Evolutionary conservation across 1,139 yeast species (phyloP), one percentile per base, ranked within the genome.

Genomic region (Pichia sp.): DNA sequence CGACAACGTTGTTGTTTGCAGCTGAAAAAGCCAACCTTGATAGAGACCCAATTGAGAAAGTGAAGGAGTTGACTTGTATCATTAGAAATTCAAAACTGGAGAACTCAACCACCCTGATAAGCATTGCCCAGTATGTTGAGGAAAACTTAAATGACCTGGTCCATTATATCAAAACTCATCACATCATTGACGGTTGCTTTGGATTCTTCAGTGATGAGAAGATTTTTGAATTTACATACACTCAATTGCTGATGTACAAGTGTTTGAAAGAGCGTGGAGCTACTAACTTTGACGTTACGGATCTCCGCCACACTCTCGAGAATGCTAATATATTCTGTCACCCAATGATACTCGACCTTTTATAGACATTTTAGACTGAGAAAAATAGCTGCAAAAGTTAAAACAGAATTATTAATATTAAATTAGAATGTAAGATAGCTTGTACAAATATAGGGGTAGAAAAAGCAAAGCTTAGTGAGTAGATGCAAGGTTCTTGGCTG

Each of bases 1-100:
- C 42, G 3, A 44, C 44, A 29, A 34, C 27, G 6, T 57, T 60
- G 3, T 50, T 75, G 29, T 75, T 75, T 49, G 66, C 69, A 9
- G 50, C 60, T 3, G 83, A 75, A 47, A 72, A 66, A 49, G 67
- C 66, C 36, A 75, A 75, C 43, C 63, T 73, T 20, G 75, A 67
- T 51, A 55, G 67, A 42, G 65, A 66, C 43, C 60, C 58, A 22
- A 50, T 64, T 8, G 34, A 32, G 9, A 40, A 40, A 15, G 33
- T 46, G 1, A 19, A 37, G 3, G 39, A 42, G 15, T 30, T 44
- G 14, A 32, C 35, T 18, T 7, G 30, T n/a, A 33, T 44, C 3
- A 35, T 43, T n/a, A 29, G 41, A 9, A 29, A 24, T 9, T 29
- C 40, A 2, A 12, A 22, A 3, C 14, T 35, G 10, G 23, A 22